phyloP scores from a whole-genome alignment of 768 basidiomycete species.

The Suillus tomentosus region DNA sequence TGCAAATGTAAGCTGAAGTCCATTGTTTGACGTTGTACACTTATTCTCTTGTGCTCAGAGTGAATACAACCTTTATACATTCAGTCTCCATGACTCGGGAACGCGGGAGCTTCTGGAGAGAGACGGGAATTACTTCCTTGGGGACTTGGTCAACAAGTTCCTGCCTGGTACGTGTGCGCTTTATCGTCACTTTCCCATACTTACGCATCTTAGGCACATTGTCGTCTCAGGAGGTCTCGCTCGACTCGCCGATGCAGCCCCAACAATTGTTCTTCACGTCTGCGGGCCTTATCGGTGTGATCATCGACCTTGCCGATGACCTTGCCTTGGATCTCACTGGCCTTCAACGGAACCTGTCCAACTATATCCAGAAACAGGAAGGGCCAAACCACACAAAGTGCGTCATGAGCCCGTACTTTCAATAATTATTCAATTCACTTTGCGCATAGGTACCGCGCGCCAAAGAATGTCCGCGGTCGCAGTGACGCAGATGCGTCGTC shows the following conservation, averaged over 20 bases:
- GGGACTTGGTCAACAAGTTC: constrained; percentile 79
- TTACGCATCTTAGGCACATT: constrained; percentile 52
- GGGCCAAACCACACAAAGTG: constrained; percentile 65
- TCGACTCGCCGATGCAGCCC: constrained; percentile 46
- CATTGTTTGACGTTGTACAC: constrained; percentile 2
- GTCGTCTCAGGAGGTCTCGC: constrained; percentile 44
- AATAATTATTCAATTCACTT: constrained; percentile 8
- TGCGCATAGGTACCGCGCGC: constrained; percentile 63
- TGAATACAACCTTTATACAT: constrained; percentile 67
- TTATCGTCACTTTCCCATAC: neutral
- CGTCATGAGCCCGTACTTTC: constrained; percentile 16
- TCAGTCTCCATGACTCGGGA: constrained; percentile 48
- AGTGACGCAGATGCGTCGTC: constrained; percentile 59
- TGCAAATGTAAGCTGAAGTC: constrained; percentile 61
- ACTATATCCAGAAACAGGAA: constrained; percentile 52
- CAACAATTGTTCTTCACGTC: constrained; percentile 76
- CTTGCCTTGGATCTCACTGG: constrained; percentile 61
- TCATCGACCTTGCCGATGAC: constrained; percentile 60
- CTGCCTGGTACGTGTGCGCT: constrained; percentile 50
- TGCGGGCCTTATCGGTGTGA: constrained; percentile 75
- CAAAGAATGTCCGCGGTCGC: constrained; percentile 55
- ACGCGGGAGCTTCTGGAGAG: constrained; percentile 53
- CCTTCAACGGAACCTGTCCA: constrained; percentile 75
- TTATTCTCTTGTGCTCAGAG: constrained; percentile 45
- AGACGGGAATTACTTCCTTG: constrained; percentile 72